Evolutionary conservation across 1,284 basidiomycete species (phyloP).

Genomic region (Trichosporon sp.): DNA sequence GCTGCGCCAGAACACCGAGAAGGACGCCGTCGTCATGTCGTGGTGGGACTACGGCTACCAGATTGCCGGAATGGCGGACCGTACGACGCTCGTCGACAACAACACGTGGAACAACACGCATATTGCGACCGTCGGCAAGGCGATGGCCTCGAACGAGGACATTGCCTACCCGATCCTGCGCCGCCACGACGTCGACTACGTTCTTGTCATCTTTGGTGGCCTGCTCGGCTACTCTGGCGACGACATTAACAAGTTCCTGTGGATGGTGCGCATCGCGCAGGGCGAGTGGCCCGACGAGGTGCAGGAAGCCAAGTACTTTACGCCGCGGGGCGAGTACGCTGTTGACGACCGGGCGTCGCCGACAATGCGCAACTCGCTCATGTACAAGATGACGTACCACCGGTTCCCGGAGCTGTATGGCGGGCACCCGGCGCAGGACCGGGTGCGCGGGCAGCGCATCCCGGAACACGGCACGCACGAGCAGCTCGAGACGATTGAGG

Average conservation of each 20-base stretch:
- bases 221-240: slow-evolving; percentile 96
- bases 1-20: slow-evolving; percentile 89
- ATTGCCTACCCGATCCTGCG: slow-evolving; percentile 93
- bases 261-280: slow-evolving; percentile 97
- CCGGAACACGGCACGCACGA: slow-evolving; percentile 63
- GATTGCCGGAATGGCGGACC: slow-evolving; percentile 97
- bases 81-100: slow-evolving; percentile 81
- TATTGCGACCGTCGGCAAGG: slow-evolving; percentile 95
- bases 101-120: slow-evolving; percentile 99
- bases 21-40: slow-evolving; percentile 91
- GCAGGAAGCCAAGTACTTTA: slow-evolving; percentile 92
- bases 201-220: slow-evolving; percentile 96
- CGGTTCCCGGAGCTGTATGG: slow-evolving; percentile 85
- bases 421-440: slow-evolving; percentile 65
- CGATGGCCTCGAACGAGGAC: slow-evolving; percentile 92
- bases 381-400: slow-evolving; percentile 99
- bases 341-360: slow-evolving; percentile 80
- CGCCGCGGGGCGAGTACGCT: slow-evolving; percentile 85
- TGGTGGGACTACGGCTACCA: slow-evolving; percentile 99
- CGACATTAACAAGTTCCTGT: slow-evolving; percentile 99
- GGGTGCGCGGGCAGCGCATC: slow-evolving; percentile 75
- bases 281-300: slow-evolving; percentile 99
- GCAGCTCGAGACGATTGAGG: slow-evolving; percentile 78
- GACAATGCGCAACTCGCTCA: slow-evolving; percentile 92
- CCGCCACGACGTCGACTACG: slow-evolving; percentile 97